Evolutionary conservation across 2,329 filamentous ascomycete genomes (phyloP).

Genomic region (Bimuria novae-zelandiae): DNA sequence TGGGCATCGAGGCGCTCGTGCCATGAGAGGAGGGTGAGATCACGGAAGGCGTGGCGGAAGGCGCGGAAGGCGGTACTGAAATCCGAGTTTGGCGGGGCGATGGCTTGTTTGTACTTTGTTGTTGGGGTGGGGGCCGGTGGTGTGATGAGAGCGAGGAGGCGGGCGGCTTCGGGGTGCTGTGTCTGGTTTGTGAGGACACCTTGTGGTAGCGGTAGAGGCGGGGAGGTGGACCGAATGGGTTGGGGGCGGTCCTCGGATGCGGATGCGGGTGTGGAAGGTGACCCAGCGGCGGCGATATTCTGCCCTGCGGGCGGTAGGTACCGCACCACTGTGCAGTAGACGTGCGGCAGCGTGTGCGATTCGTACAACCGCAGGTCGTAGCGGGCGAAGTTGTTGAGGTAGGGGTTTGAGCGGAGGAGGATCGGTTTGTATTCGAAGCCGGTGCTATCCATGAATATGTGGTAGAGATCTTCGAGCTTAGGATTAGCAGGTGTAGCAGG

Average conservation of each 20-base stretch:
- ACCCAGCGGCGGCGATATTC: not conserved
- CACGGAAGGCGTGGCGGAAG: slow-evolving; percentile 48
- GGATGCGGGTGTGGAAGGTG: not conserved
- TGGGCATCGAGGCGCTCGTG: slow-evolving; percentile 41
- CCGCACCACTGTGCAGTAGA: slow-evolving; percentile 36
- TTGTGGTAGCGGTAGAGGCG: not conserved
- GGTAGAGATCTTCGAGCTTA: slow-evolving; percentile 55
- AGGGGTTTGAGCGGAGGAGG: slow-evolving; percentile 59
- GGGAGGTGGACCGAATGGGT: too few species aligned
- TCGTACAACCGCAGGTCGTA: slow-evolving; percentile 47
- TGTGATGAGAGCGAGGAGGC: slow-evolving; percentile 20
- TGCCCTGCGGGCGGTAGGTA: slow-evolving; percentile 24
- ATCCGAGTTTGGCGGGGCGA: slow-evolving; percentile 36
- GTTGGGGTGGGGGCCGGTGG: slow-evolving; percentile 3
- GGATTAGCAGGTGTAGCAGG: slow-evolving; percentile 1
- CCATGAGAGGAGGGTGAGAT: slow-evolving; percentile 48
- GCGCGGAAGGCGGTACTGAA: slow-evolving; percentile 40
- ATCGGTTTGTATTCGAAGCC: slow-evolving; percentile 68
- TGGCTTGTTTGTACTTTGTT: slow-evolving; percentile 24
- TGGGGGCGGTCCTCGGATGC: slow-evolving; percentile 7
- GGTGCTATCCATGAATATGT: slow-evolving; percentile 65
- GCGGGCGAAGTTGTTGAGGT: slow-evolving; percentile 59
- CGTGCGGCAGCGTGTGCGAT: slow-evolving; percentile 35
- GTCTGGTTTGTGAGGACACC: not conserved
- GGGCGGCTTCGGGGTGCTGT: slow-evolving; percentile 7